phyloP scores from a whole-genome alignment of 257 asterid genomes.

The Prunella vulgaris region DNA sequence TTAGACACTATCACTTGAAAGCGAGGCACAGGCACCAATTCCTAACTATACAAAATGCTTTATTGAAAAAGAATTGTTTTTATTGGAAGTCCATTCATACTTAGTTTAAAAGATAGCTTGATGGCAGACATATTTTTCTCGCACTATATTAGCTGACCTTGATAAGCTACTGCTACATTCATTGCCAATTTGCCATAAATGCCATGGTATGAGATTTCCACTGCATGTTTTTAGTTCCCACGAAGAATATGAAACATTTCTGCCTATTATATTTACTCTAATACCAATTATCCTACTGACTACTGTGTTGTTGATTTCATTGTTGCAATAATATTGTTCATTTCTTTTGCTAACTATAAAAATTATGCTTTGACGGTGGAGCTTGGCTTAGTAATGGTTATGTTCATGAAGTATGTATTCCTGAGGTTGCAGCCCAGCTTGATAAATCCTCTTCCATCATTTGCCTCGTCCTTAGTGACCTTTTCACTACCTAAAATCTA shows the following conservation, averaged over 20 bases:
- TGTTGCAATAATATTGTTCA: neutral
- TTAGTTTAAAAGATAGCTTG: neutral
- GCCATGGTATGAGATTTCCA: neutral
- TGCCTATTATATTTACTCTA: neutral
- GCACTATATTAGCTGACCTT: neutral
- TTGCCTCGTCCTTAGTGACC: neutral
- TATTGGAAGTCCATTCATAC: too few species aligned
- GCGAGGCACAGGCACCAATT: too few species aligned
- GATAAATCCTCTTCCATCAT: neutral
- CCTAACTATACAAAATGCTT: too few species aligned
- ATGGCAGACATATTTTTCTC: slow-evolving; percentile 1
- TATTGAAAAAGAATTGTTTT: too few species aligned
- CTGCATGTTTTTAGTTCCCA: slow-evolving; percentile 4
- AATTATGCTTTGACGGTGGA: neutral
- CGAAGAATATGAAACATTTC: neutral
- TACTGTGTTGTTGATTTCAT: neutral
- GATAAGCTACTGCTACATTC: neutral
- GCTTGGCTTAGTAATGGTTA: neutral
- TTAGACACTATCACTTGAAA: too few species aligned
- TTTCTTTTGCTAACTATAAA: neutral
- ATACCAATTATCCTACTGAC: neutral
- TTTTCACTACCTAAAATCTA: neutral
- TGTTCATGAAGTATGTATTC: neutral
- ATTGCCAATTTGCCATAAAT: neutral
- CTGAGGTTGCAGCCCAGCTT: neutral